Conservation (phyloP, 2,329 filamentous ascomycete genomes). For the Emergomyces orientalis region DNA sequence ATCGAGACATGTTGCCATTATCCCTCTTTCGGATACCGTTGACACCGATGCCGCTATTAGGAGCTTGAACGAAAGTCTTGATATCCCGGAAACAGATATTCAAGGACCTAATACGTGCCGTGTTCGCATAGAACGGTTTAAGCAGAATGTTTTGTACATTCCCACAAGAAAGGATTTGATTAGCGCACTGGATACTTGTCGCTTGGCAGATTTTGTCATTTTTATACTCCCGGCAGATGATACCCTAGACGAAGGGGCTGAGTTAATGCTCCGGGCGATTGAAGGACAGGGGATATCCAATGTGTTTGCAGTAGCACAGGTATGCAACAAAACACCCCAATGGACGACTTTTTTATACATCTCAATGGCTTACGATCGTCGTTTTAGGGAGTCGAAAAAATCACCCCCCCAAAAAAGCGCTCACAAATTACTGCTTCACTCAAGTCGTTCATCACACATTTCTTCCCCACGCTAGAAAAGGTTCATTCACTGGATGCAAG, state of each 20-base stretch:
- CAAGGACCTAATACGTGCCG: constrained; percentile 50
- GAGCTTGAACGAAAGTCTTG: constrained; percentile 67
- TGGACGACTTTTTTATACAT: background rate
- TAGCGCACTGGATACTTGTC: constrained; percentile 72
- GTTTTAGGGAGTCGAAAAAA: constrained; percentile 53
- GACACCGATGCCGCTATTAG: constrained; percentile 59
- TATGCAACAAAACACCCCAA: constrained; percentile 13
- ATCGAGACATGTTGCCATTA: constrained; percentile 75
- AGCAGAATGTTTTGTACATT: constrained; percentile 85
- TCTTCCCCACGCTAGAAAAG: constrained; percentile 86
- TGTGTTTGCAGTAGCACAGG: constrained; percentile 72
- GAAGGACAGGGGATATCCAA: constrained; percentile 94
- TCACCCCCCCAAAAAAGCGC: constrained; percentile 71
- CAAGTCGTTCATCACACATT: constrained; percentile 87
- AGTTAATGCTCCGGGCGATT: constrained; percentile 74
- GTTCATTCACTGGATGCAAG: constrained; percentile 78
- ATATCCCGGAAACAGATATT: constrained; percentile 58
- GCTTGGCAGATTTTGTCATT: constrained; percentile 83
- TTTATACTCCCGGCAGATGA: constrained; percentile 72
- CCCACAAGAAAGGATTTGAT: constrained; percentile 64
- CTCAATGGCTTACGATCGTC: constrained; percentile 1
- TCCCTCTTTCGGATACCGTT: constrained; percentile 69
- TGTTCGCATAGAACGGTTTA: constrained; percentile 78
- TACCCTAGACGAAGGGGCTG: constrained; percentile 75
- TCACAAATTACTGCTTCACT: constrained; percentile 69